These are phyloP conservation scores for Mycena vulgaris DNA, from an alignment of 768 basidiomycete species.

Conservation along the genomic window DNA sequence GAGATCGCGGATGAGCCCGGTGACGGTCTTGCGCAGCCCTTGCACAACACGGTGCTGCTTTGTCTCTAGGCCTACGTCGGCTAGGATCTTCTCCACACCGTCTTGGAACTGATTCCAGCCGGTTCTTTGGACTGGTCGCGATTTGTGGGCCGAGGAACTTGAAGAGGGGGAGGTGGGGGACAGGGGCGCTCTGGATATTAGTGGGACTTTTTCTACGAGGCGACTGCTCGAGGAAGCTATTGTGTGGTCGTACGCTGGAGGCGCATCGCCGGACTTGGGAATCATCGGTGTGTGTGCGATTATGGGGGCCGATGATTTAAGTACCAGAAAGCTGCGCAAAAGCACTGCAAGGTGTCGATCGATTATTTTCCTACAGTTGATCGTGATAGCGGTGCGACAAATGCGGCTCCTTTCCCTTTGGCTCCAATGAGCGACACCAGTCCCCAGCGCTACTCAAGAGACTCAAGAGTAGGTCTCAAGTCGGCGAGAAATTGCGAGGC, in stretches of 20 bases:
- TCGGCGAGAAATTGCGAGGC: too few relatives aligned
- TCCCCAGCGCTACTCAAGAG: too few relatives aligned
- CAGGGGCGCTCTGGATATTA: background rate
- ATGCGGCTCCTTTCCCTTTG: too few relatives aligned
- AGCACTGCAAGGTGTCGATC: too few relatives aligned
- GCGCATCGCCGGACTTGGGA: conserved; percentile 17
- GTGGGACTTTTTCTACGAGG: conserved; percentile 7
- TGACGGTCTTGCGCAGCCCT: conserved; percentile 49
- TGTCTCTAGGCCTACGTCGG: background rate
- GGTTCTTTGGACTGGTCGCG: conserved; percentile 19
- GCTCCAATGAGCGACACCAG: too few relatives aligned
- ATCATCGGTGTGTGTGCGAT: too few relatives aligned
- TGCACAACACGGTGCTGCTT: conserved; percentile 48
- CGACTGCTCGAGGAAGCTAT: conserved; percentile 1
- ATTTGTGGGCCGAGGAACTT: background rate
- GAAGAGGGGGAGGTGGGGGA: conserved; percentile 23
- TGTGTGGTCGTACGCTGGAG: conserved; percentile 29
- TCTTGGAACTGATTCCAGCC: conserved; percentile 27
- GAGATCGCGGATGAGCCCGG: conserved; percentile 58
- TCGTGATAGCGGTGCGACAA: too few relatives aligned
- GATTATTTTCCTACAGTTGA: too few relatives aligned
- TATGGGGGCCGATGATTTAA: too few relatives aligned
- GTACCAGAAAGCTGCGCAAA: too few relatives aligned
- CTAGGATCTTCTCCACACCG: conserved; percentile 8
- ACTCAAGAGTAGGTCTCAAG: too few relatives aligned